Percentiles rank a stretch among this genome's conserved stretches.
These are phyloP conservation scores for Phytophthora pistaciae DNA, from an alignment of 352 stramenopile species.

Conservation along the genomic window DNA sequence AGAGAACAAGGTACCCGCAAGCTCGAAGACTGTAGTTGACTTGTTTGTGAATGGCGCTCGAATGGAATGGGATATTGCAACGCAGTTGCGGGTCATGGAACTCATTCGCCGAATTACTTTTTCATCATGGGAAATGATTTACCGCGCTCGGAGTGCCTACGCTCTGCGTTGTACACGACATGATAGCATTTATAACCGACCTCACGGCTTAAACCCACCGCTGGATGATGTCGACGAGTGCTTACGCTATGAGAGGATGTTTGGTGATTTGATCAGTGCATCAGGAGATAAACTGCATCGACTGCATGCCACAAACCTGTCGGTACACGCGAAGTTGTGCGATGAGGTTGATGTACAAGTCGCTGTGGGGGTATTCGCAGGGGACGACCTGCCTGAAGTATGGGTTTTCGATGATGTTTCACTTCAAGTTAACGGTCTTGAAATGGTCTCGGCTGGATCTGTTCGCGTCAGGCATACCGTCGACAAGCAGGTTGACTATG, in stretches of 20 bases:
- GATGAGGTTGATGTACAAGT: slow-evolving; percentile 42
- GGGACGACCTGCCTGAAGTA: slow-evolving; percentile 75
- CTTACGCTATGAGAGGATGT: slow-evolving; percentile 36
- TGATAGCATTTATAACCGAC: slow-evolving; percentile 71
- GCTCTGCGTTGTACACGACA: slow-evolving; percentile 52
- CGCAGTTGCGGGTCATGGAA: slow-evolving; percentile 71
- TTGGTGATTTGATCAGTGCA: slow-evolving; percentile 66
- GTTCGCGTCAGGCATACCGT: slow-evolving; percentile 65
- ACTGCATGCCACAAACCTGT: slow-evolving; percentile 59
- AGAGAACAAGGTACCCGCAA: slow-evolving; percentile 59
- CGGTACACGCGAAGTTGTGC: slow-evolving; percentile 47
- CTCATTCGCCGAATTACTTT: slow-evolving; percentile 74
- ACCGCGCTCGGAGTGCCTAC: slow-evolving; percentile 66
- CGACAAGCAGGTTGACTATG: slow-evolving; percentile 53
- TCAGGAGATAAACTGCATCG: slow-evolving; percentile 75
- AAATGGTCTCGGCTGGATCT: slow-evolving; percentile 48
- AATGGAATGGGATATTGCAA: slow-evolving; percentile 60
- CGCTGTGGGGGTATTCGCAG: slow-evolving; percentile 61
- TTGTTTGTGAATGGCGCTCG: slow-evolving; percentile 64
- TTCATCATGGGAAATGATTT: slow-evolving; percentile 85
- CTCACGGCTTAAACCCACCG: slow-evolving; percentile 62
- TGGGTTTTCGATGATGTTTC: slow-evolving; percentile 68
- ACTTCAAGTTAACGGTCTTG: slow-evolving; percentile 48
- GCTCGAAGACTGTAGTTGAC: slow-evolving; percentile 66
- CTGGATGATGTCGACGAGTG: slow-evolving; percentile 57